Percentiles rank a stretch among this genome's conserved stretches.
phyloP scores from a whole-genome alignment of 345 rosid species.

The Brassica rapa region DNA sequence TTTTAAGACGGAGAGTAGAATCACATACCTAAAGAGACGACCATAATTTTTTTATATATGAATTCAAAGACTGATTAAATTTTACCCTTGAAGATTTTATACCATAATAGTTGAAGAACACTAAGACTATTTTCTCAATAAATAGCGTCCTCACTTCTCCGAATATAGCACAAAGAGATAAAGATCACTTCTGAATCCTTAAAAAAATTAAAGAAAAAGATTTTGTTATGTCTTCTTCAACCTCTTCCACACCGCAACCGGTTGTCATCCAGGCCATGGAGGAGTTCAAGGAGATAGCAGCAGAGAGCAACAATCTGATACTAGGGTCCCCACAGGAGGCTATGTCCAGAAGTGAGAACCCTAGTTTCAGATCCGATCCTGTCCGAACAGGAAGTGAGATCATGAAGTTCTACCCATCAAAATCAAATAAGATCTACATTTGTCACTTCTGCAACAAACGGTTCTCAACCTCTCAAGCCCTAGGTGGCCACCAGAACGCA shows the following conservation, averaged over 20 bases:
- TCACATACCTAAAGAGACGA: constrained; percentile 25
- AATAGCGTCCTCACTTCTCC: constrained; percentile 18
- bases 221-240: constrained; percentile 33
- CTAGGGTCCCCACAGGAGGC: constrained; percentile 25
- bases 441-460: constrained; percentile 31
- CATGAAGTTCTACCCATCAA: constrained; percentile 31
- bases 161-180: constrained; percentile 30
- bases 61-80: constrained; percentile 12
- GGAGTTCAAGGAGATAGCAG: constrained; percentile 7
- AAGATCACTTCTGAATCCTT: constrained; percentile 22
- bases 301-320: not conserved
- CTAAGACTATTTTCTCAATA: constrained; percentile 16
- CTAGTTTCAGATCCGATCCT: constrained; percentile 16
- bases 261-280: not conserved
- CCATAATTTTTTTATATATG: constrained; percentile 11
- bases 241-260: constrained; percentile 22
- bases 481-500: constrained; percentile 96
- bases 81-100: constrained; percentile 20
- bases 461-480: constrained; percentile 85
- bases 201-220: constrained; percentile 12
- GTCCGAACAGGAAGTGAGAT: constrained; percentile 26
- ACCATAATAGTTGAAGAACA: constrained; percentile 30
- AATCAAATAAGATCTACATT: constrained; percentile 24
- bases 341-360: constrained; percentile 3
- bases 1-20: not conserved